phyloP scores from a whole-genome alignment of 2,329 filamentous ascomycete genomes.

The Bipolaris bicolor region DNA sequence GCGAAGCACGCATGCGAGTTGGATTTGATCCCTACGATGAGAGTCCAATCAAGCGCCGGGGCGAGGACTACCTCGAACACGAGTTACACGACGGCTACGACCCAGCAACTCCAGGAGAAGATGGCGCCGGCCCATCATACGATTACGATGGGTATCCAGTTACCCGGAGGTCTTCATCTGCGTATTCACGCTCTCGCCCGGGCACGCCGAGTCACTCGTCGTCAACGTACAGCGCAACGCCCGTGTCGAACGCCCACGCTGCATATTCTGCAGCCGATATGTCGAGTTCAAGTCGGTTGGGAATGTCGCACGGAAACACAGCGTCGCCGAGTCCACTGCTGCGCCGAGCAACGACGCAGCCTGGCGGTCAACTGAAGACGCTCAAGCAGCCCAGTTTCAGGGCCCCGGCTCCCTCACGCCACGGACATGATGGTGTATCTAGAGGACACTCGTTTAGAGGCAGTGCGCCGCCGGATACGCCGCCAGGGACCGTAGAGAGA shows the following conservation, averaged over 20 bases:
- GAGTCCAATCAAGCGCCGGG: conserved; percentile 68
- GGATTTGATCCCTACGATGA: conserved; percentile 77
- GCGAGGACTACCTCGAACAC: conserved; percentile 68
- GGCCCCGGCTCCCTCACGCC: conserved; percentile 13
- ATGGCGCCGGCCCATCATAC: conserved; percentile 16
- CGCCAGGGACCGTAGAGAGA: conserved; percentile 33
- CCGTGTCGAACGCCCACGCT: conserved; percentile 21
- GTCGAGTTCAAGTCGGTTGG: conserved; percentile 16
- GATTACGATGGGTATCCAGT: conserved; percentile 43
- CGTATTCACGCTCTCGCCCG: conserved; percentile 27
- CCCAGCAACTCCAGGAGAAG: conserved; percentile 3
- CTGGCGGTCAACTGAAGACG: conserved; percentile 31
- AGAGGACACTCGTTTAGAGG: conserved; percentile 3
- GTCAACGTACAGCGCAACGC: not conserved
- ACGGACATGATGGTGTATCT: conserved; percentile 5
- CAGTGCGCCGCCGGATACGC: conserved; percentile 34
- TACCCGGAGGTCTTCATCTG: conserved; percentile 18
- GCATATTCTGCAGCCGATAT: conserved; percentile 3
- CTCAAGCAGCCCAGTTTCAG: conserved; percentile 23
- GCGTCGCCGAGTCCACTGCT: conserved; percentile 45
- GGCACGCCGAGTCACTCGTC: conserved; percentile 17
- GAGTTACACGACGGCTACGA: conserved; percentile 29
- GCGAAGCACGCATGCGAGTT: conserved; percentile 66
- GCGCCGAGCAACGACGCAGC: conserved; percentile 42
- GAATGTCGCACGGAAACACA: conserved; percentile 13